A percentile compares a stretch with the other conserved stretches of the same genome.
Evolutionary conservation across 192 early-diverging fungal species (phyloP).

Genomic region (Anaeromyces robustus): DNA sequence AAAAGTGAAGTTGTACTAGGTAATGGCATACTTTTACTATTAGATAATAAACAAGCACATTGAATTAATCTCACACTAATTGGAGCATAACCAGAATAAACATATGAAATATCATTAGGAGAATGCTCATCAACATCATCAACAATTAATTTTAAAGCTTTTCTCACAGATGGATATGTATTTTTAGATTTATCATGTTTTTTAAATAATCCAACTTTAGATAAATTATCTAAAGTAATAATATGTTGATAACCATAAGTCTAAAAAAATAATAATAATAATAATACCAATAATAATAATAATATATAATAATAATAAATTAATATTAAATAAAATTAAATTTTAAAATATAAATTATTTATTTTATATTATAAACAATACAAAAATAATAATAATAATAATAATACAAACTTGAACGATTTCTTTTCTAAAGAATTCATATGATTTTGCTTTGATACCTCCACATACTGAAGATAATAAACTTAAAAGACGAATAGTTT

Average conservation of each 20-base stretch:
- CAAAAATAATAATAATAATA: too few relatives aligned
- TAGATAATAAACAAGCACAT: constrained; percentile 33
- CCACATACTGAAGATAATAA: constrained; percentile 71
- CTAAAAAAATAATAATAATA: constrained; percentile 11
- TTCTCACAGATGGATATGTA: constrained; percentile 41
- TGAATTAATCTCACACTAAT: constrained; percentile 78
- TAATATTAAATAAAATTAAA: background rate
- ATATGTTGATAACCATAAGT: constrained; percentile 86
- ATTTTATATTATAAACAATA: too few relatives aligned
- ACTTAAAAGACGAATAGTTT: constrained; percentile 66
- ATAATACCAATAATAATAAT: background rate
- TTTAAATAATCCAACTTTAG: constrained; percentile 44
- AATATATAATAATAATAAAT: too few relatives aligned
- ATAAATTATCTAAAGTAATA: constrained; percentile 68
- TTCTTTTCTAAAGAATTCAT: constrained; percentile 69
- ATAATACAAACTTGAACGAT: constrained; percentile 52
- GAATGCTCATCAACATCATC: constrained; percentile 75
- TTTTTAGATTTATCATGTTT: constrained; percentile 24
- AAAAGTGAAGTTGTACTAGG: constrained; percentile 14
- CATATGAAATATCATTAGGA: constrained; percentile 77
- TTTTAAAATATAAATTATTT: constrained; percentile 2
- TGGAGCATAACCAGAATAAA: constrained; percentile 92
- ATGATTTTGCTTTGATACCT: constrained; percentile 66
- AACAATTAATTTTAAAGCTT: constrained; percentile 59
- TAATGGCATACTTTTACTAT: constrained; percentile 10